phyloP scores from a whole-genome alignment of 805 yeast species.

The Nakazawaea siamensis region DNA sequence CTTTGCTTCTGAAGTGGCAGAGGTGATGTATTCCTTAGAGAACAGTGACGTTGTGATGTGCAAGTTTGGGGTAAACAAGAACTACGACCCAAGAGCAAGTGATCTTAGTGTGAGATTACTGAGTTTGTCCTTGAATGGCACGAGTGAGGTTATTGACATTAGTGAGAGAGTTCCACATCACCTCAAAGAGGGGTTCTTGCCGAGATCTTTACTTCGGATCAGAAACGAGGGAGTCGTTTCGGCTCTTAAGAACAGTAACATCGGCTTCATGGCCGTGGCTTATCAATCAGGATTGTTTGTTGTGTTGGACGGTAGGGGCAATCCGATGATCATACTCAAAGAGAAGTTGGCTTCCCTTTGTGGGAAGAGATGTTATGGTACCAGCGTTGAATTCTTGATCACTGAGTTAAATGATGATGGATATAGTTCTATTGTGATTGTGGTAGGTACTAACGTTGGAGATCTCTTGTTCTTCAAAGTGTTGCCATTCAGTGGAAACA shows the following conservation, averaged over 20 bases:
- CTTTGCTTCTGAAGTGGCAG: constrained; percentile 71
- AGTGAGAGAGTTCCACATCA: constrained; percentile 42
- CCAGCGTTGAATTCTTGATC: constrained; percentile 66
- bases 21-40: constrained; percentile 58
- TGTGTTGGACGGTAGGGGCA: constrained; percentile 71
- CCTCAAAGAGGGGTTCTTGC: constrained; percentile 54
- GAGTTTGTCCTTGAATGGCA: constrained; percentile 18
- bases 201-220: constrained; percentile 38
- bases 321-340: constrained; percentile 42
- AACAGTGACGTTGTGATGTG: constrained; percentile 72
- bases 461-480: constrained; percentile 59
- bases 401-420: constrained; percentile 60
- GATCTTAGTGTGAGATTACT: constrained; percentile 23
- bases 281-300: constrained; percentile 68
- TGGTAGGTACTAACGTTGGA: constrained; percentile 74
- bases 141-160: constrained; percentile 34
- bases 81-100: constrained; percentile 28
- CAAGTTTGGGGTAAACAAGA: constrained; percentile 52
- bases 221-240: constrained; percentile 40
- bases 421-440: constrained; percentile 62
- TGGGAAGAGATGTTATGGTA: constrained; percentile 27
- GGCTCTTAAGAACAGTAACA: constrained; percentile 56
- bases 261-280: constrained; percentile 81
- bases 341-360: constrained; percentile 15
- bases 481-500: constrained; percentile 53